These are phyloP conservation scores for Basipetospora chlamydospora DNA, from an alignment of 2,329 filamentous ascomycete species.

Conservation along the genomic window DNA sequence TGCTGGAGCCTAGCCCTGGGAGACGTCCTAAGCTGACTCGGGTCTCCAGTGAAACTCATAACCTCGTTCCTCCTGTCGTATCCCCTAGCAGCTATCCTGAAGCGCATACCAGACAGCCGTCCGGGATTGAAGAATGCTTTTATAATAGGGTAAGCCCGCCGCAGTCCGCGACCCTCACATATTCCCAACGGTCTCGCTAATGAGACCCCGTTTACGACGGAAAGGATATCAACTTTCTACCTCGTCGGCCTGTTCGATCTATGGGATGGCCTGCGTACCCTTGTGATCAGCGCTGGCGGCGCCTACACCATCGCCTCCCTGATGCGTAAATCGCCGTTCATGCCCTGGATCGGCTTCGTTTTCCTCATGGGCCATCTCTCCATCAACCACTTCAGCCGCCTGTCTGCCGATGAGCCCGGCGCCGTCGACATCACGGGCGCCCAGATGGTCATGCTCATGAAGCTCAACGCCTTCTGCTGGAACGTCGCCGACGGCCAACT, in stretches of 20 bases:
- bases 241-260: constrained; percentile 86
- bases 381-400: constrained; percentile 71
- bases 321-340: constrained; percentile 66
- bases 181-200: no score
- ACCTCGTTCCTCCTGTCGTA: constrained; percentile 85
- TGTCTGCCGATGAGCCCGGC: constrained; percentile 51
- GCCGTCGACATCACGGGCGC: constrained; percentile 80
- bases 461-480: constrained; percentile 93
- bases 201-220: no score
- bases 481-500: constrained; percentile 87
- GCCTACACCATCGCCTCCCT: constrained; percentile 75
- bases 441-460: constrained; percentile 98
- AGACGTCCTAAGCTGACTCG: background rate
- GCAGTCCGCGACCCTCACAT: background rate
- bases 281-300: constrained; percentile 64
- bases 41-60: constrained; percentile 88
- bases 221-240: constrained; percentile 72
- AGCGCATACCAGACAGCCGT: constrained; percentile 73
- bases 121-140: constrained; percentile 82
- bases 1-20: no score
- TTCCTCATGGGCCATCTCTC: constrained; percentile 96
- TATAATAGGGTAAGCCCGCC: constrained; percentile 48
- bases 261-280: constrained; percentile 68
- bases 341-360: constrained; percentile 93
- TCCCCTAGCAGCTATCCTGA: constrained; percentile 74